Evolutionary conservation across 495 filamentous ascomycete genomes (phyloP), one percentile per base, ranked within the genome.

Genomic region (Extremus antarcticus): DNA sequence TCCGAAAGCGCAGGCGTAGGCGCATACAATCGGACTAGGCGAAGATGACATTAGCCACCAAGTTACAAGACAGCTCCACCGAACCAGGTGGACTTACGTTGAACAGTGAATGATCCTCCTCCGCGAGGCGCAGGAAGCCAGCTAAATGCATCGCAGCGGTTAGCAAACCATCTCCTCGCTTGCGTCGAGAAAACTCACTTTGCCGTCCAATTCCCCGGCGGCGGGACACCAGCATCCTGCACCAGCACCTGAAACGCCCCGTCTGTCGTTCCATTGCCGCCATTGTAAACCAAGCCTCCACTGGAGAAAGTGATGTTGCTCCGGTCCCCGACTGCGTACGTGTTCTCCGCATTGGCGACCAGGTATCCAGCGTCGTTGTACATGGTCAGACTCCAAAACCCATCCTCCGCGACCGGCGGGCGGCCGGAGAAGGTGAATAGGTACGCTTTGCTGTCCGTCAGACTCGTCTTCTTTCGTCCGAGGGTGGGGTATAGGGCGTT

Each of bases 321-420:
- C 1, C 63, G 55, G 50, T 70, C 68, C 24, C 65, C 61, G 32
- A 68, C 49, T 8, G 63, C 48, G 50, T 63, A 68, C 46, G 51
- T 38, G 48, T 66, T 50, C 50, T 61, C 25, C 23, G 53, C 47
- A 55, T 70, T 71, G 17, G 56, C 51, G 21, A 67, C 53, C 25
- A 71, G 57, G 49, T 53, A 64, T 20, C 59, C 47, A 41, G 55
- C 50, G 11, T 23, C 29, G 23, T 60, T 56, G 53, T 70, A 73
- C 20, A 55, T 49, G 19, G 68, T 71, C 56, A 73, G 29, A 47
- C 69, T 70, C 70, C 69, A 71, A 59, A 70, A 71, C 2, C 69
- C 66, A 10, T 21, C 29, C 16, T 43, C 51, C 22, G 40, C 23
- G 8, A 68, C 48, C 13, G 65, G 62, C 4, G 70, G 69, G 56